Conservation (phyloP, 768 basidiomycete genomes). For the Hebeloma cylindrosporum region DNA sequence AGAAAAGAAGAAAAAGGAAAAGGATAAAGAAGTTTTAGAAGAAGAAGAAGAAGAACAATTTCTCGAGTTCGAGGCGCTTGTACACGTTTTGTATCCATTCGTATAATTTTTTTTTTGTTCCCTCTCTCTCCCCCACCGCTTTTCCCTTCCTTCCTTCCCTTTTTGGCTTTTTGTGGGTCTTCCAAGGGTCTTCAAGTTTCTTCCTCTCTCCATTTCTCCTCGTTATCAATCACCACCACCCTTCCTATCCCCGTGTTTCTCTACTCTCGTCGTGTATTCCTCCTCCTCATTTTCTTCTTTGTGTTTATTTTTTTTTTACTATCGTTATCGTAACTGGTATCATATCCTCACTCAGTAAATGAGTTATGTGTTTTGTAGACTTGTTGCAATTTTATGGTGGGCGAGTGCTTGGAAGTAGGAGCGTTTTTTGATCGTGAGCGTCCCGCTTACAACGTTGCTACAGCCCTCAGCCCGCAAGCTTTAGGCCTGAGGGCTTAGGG, state of each 20-base stretch:
- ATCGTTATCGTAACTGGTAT: background rate
- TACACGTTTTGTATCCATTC: background rate
- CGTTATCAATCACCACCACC: background rate
- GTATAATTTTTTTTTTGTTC: background rate
- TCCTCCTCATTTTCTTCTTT: background rate
- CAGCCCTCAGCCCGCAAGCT: too few species aligned
- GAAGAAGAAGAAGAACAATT: too few species aligned
- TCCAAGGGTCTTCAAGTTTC: too few species aligned
- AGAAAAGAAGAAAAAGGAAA: constrained; percentile 1
- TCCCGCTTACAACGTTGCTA: too few species aligned
- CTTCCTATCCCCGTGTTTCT: background rate
- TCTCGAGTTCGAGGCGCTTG: too few species aligned
- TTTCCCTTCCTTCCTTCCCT: background rate
- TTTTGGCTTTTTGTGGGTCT: too few species aligned
- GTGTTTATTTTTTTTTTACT: background rate
- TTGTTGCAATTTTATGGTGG: background rate
- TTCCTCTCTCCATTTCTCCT: background rate
- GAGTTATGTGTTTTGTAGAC: background rate
- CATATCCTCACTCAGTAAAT: background rate
- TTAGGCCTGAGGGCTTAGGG: too few species aligned
- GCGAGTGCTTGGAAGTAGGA: background rate
- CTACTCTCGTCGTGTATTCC: background rate
- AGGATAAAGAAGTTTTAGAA: too few species aligned
- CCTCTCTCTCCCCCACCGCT: background rate
- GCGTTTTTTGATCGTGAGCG: background rate